Conservation (phyloP, 805 yeast genomes). For the Candida coquimbonensis region DNA sequence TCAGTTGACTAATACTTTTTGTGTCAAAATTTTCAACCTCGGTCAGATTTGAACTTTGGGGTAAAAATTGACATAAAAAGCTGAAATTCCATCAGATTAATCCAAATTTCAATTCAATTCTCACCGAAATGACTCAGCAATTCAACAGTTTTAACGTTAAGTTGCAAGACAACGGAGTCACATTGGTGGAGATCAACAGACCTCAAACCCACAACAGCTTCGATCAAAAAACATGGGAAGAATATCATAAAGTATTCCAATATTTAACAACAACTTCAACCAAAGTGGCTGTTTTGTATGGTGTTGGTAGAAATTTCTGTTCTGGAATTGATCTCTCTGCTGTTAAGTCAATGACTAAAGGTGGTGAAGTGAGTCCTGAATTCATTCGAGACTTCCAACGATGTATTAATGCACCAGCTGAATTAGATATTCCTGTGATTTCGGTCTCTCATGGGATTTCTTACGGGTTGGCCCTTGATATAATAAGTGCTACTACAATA, state of each 20-base stretch:
- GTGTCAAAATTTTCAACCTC: no score
- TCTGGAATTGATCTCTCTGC: conserved; percentile 57
- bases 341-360: conserved; percentile 10
- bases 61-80: background rate
- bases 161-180: conserved; percentile 27
- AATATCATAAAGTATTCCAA: conserved; percentile 43
- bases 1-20: conserved; percentile 5
- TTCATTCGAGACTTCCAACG: conserved; percentile 54
- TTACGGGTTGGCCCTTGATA: conserved; percentile 64
- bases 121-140: background rate
- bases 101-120: background rate
- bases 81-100: background rate
- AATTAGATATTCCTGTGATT: conserved; percentile 53
- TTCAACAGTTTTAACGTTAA: conserved; percentile 17
- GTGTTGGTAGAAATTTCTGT: conserved; percentile 48
- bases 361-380: conserved; percentile 21
- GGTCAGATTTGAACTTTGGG: background rate
- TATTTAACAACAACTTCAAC: conserved; percentile 37
- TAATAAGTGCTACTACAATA: conserved; percentile 50
- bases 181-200: conserved; percentile 45
- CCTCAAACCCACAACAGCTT: conserved; percentile 56
- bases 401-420: conserved; percentile 40
- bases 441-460: conserved; percentile 57
- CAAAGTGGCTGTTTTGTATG: conserved; percentile 50
- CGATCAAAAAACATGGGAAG: conserved; percentile 47